Evolutionary conservation across 805 yeast species (phyloP).

Genomic region (Blastobotrys attinorum): DNA sequence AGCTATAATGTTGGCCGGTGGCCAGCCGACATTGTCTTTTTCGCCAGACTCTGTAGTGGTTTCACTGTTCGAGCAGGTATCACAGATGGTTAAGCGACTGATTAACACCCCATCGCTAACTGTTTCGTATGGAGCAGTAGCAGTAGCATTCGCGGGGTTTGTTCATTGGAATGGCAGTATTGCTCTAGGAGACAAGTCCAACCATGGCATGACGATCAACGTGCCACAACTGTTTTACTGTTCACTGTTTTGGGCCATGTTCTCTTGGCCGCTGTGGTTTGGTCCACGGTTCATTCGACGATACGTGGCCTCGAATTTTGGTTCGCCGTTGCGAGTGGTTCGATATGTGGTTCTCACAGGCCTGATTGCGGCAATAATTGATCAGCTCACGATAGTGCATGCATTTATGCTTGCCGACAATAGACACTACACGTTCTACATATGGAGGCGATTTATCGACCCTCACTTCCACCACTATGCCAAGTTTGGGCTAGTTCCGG

Average conservation of each 20-base stretch:
- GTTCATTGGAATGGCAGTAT: constrained; percentile 69
- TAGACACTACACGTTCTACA: constrained; percentile 85
- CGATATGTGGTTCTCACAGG: constrained; percentile 6
- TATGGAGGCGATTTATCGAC: constrained; percentile 61
- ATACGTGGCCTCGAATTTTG: constrained; percentile 33
- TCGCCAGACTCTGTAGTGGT: too few relatives aligned
- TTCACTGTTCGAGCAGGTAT: neutral
- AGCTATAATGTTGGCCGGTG: constrained; percentile 27
- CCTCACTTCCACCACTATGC: constrained; percentile 27
- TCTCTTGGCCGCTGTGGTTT: constrained; percentile 72
- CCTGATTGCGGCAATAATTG: constrained; percentile 13
- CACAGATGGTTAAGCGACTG: neutral
- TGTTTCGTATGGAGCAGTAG: constrained; percentile 35
- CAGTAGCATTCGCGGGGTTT: constrained; percentile 47
- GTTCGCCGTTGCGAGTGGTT: constrained; percentile 15
- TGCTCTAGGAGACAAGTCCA: constrained; percentile 84
- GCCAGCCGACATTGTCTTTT: too few relatives aligned
- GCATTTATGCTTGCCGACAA: constrained; percentile 92
- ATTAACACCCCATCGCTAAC: constrained; percentile 6
- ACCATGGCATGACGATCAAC: constrained; percentile 68
- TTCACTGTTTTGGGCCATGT: constrained; percentile 48
- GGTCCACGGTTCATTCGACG: constrained; percentile 33
- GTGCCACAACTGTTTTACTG: constrained; percentile 79
- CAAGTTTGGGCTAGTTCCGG: constrained; percentile 47
- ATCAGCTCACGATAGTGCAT: constrained; percentile 55